Base-by-base conservation (phyloP, 805 yeast species). In the Geotrichum ghanense region DNA sequence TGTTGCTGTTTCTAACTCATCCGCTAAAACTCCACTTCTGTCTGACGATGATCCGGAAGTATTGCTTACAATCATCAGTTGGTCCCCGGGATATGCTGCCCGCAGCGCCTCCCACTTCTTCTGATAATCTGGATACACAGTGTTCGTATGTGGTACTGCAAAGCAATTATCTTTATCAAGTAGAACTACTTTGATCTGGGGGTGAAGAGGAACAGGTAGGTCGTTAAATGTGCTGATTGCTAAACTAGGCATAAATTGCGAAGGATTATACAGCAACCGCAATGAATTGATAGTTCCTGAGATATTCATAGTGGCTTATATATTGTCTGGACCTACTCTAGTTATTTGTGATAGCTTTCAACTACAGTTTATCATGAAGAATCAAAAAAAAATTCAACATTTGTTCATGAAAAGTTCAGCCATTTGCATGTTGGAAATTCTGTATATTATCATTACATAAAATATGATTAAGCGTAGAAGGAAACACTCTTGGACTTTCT, bases 121-220 rank as follows among this genome's bases (percentile, higher is more conserved):
- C 54, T 58, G 53, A 52, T 88, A 89, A 1, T 67, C 83, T 0
- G 84, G 87, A 84, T 86, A 88, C 1, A 90, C 83, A 49, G 76
- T 74, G 50, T 81, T 83, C 50, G 79, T 83, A 47, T 85, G 83
- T 27, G 89, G 89, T 49, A 75, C 73, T 3, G 98, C 95, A 61
- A 92, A 84, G 59, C 97, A 90, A 62, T 92, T 92, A 65, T 92
- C 98, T 61, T 92, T 92, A 59, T 92, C 98, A 22, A 92, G 68
- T 0, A 92, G 90, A 1, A 89, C 73, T 0, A 88, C 95, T 56
- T 77, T 81, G 48, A 85, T 82, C 3, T 55, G 55, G 43, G 64
- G 48, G n/a, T 31, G 60, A 44, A 46, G 51, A 39, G 92, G 85
- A 2, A 82, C 59, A 0, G 80, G 74, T 2, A 83, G 60, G 44